Evolutionary conservation across 768 basidiomycete genomes (phyloP).

Genomic region (Tulasnella sp.): DNA sequence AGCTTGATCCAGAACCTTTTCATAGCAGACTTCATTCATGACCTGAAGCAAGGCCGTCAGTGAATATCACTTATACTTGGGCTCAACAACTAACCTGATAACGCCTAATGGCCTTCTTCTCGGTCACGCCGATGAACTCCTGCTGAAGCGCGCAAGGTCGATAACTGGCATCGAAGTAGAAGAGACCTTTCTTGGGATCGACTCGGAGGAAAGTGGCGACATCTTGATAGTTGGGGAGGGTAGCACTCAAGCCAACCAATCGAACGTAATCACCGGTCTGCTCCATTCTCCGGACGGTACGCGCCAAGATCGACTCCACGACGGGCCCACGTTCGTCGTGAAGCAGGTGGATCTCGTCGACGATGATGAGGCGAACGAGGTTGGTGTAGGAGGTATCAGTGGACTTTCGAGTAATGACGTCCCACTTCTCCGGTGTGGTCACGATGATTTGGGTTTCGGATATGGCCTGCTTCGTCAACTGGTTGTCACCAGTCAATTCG

Average conservation of each 20-base stretch:
- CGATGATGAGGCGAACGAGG: constrained; percentile 91
- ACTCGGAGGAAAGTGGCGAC: constrained; percentile 97
- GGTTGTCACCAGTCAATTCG: constrained; percentile 94
- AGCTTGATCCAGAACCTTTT: constrained; percentile 92
- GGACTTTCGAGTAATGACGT: constrained; percentile 97
- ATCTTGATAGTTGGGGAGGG: constrained; percentile 97
- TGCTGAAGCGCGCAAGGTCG: constrained; percentile 94
- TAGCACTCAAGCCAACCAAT: constrained; percentile 92
- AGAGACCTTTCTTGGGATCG: constrained; percentile 84
- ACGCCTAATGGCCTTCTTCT: constrained; percentile 98
- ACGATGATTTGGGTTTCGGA: constrained; percentile 97
- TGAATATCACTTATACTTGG: neutral
- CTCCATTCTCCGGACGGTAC: constrained; percentile 91
- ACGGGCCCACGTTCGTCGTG: constrained; percentile 99
- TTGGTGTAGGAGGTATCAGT: constrained; percentile 97
- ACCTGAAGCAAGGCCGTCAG: constrained; percentile 41
- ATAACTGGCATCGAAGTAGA: constrained; percentile 94
- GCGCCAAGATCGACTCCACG: constrained; percentile 81
- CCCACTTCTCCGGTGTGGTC: constrained; percentile 99
- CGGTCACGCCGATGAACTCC: constrained; percentile 95
- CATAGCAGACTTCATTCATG: constrained; percentile 98
- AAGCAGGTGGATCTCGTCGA: constrained; percentile 95
- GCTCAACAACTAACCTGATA: constrained; percentile 52
- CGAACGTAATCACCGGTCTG: constrained; percentile 91
- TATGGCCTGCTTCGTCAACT: constrained; percentile 98